Evolutionary conservation across 1,139 yeast genomes (phyloP), one percentile per base, ranked within the genome.

Genomic region (Candida tropicalis): DNA sequence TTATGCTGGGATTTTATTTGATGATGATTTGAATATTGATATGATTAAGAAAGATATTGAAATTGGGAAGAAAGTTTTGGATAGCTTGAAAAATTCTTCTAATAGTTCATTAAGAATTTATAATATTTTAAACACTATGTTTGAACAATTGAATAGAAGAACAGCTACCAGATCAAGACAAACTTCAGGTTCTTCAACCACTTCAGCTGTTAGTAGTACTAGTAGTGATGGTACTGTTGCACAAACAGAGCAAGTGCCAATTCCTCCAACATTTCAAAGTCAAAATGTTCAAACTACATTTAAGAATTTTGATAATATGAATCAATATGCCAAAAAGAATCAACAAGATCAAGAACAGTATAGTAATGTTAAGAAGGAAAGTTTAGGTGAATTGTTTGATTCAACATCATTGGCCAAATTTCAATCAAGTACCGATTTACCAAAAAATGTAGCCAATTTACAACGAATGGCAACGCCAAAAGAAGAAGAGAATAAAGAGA

Each of bases 81-180:
- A 85, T 46, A 69, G 77, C 34, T 70, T 90, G 56, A 87, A 87
- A 57, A 86, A 82, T 53, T 79, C 83, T 48, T 83, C 93, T 37
- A 79, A 79, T 62, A 86, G 96, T 10, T 93, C 96, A 0, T 74
- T 80, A 47, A 73, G 96, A 51, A 89, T 93, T 13, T 88, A 86
- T 63, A 83, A 83, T 54, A 79, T 89, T 44, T 75, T 90, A 58
- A 86, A 87, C 58, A 82, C 87, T 11, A 66, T 90, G 50, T 90
- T 90, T 62, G 95, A 88, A 57, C 90, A 87, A 59, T 72, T 90
- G 58, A 87, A 87, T 57, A 71, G 84, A 60, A 75, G 77, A 57
- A 82, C 87, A 1, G 86, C 84, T 1, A 68, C 63, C 17, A 62
- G 66, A 45, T 59, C 79, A 42, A 33, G 42, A 28, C 39, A 42